Conservation (phyloP, 2,329 filamentous ascomycete species). For the Arthrobotrys megalospora region DNA sequence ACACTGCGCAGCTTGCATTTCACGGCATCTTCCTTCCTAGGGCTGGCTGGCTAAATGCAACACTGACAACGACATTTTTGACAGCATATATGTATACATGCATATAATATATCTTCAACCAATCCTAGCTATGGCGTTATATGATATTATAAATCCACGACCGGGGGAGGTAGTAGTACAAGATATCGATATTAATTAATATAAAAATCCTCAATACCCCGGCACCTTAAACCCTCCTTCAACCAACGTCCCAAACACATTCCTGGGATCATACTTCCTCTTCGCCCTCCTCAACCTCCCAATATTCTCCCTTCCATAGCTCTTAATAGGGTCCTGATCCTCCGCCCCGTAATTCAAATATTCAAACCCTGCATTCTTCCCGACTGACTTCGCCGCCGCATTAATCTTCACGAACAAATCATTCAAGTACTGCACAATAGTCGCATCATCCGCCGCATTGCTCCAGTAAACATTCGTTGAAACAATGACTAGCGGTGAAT, state of each 20-base stretch:
- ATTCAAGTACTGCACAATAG: constrained; percentile 11
- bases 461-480: constrained; percentile 1
- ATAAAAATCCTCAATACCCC: neutral
- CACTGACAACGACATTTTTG: too few relatives aligned
- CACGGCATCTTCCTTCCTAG: neutral
- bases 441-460: constrained; percentile 23
- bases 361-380: constrained; percentile 67
- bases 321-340: constrained; percentile 68
- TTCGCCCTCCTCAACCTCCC: constrained; percentile 61
- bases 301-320: constrained; percentile 68
- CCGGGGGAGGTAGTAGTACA: too few relatives aligned
- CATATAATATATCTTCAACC: too few relatives aligned
- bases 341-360: constrained; percentile 70
- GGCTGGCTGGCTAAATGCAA: too few relatives aligned
- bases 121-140: too few relatives aligned
- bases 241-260: constrained; percentile 65
- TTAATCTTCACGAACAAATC: constrained; percentile 63
- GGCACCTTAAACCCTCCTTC: constrained; percentile 66
- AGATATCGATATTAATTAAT: too few relatives aligned
- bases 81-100: too few relatives aligned
- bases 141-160: too few relatives aligned
- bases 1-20: too few relatives aligned
- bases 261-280: constrained; percentile 63
- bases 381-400: constrained; percentile 64
- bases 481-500: constrained; percentile 11